phyloP scores from a whole-genome alignment of 1,284 basidiomycete genomes.

The Rhizopogon hawkerae region DNA sequence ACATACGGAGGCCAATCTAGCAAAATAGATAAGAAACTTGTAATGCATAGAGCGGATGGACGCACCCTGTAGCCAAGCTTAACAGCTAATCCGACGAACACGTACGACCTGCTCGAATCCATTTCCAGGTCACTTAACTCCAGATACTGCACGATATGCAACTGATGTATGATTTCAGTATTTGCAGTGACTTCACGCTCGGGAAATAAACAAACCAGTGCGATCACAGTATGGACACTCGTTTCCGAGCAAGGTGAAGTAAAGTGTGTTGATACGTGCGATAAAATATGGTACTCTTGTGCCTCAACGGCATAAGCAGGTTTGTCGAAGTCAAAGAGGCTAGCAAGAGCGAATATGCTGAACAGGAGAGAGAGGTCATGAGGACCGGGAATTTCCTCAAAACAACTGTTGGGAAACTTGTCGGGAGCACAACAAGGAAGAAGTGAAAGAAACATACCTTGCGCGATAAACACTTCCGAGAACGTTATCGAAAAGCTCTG shows the following conservation, averaged over 20 bases:
- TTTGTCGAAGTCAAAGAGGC: conserved; percentile 39
- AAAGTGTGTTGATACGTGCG: conserved; percentile 42
- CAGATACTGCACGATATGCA: conserved; percentile 50
- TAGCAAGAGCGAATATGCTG: conserved; percentile 43
- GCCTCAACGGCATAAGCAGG: conserved; percentile 41
- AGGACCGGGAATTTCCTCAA: conserved; percentile 25
- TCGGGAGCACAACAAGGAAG: conserved; percentile 4
- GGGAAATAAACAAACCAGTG: conserved; percentile 35
- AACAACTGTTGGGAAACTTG: conserved; percentile 23
- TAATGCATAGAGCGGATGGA: conserved; percentile 1
- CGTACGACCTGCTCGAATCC: conserved; percentile 43
- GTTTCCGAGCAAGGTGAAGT: conserved; percentile 38
- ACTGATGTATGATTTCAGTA: conserved; percentile 25
- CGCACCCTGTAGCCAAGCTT: conserved; percentile 50
- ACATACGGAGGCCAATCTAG: conserved; percentile 58
- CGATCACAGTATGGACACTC: conserved; percentile 44
- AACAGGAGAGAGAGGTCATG: conserved; percentile 50
- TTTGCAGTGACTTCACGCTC: background rate
- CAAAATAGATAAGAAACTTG: conserved; percentile 7
- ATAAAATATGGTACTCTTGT: conserved; percentile 50
- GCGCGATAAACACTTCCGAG: conserved; percentile 38
- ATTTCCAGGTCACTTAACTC: conserved; percentile 46
- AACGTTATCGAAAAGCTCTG: conserved; percentile 45
- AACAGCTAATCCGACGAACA: conserved; percentile 48
- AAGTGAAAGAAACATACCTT: conserved; percentile 26